These are phyloP conservation scores for Lactifluus piperatus DNA, from an alignment of 768 basidiomycete species.

Conservation along the genomic window DNA sequence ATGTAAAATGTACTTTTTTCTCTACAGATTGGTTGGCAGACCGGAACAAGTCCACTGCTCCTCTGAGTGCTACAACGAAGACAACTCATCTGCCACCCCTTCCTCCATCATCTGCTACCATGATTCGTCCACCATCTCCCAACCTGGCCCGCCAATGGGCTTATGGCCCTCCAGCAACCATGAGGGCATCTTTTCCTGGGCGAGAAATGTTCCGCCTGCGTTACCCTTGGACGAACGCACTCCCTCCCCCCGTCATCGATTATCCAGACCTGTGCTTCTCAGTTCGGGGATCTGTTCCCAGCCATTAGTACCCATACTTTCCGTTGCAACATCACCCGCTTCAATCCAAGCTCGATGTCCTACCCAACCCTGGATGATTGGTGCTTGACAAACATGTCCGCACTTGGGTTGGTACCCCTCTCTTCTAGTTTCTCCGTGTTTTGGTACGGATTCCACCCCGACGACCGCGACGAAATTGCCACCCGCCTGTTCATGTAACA, in stretches of 20 bases:
- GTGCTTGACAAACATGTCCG: slow-evolving; percentile 19
- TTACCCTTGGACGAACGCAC: slow-evolving; percentile 20
- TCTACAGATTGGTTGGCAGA: no score
- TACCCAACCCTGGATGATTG: slow-evolving; percentile 12
- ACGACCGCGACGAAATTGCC: background rate
- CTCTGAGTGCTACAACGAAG: slow-evolving; percentile 32
- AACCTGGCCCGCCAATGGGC: slow-evolving; percentile 2
- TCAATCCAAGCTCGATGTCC: slow-evolving; percentile 16
- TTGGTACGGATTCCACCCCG: slow-evolving; percentile 7
- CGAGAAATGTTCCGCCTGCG: slow-evolving; percentile 25
- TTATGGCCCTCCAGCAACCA: slow-evolving; percentile 29
- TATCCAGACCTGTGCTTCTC: slow-evolving; percentile 5
- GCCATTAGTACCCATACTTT: slow-evolving; percentile 18
- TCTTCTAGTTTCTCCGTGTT: background rate
- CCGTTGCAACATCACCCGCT: slow-evolving; percentile 13
- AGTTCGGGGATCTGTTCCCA: slow-evolving; percentile 13
- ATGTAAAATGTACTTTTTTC: no score
- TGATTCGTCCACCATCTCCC: background rate
- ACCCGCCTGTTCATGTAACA: background rate
- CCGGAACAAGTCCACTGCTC: slow-evolving; percentile 46
- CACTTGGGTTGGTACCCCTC: slow-evolving; percentile 19
- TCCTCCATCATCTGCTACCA: slow-evolving; percentile 14
- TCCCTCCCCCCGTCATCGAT: slow-evolving; percentile 6
- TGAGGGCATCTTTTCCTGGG: slow-evolving; percentile 38
- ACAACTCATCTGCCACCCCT: slow-evolving; percentile 21